Conservation (phyloP, 2,329 filamentous ascomycete species). For the Venturiaceae sp. region DNA sequence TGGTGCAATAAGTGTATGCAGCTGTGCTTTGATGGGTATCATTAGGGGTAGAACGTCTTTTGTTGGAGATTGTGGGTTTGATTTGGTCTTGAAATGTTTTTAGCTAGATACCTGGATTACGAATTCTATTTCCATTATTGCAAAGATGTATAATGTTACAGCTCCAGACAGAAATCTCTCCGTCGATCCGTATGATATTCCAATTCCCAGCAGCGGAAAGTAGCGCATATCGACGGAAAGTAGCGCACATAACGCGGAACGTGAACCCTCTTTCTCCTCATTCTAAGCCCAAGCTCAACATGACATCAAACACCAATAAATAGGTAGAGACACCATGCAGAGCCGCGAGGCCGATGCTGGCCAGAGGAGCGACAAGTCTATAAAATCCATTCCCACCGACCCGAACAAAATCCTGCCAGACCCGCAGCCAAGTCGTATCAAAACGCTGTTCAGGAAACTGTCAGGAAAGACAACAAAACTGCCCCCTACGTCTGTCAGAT, state of each 20-base stretch:
- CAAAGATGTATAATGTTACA: too few species aligned
- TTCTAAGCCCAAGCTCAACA: neutral
- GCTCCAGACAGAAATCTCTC: too few species aligned
- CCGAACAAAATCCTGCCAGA: constrained; percentile 4
- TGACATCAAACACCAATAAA: neutral
- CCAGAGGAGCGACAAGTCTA: neutral
- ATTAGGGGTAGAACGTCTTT: too few species aligned
- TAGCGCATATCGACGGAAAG: too few species aligned
- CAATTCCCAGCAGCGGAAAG: too few species aligned
- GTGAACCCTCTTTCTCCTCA: neutral
- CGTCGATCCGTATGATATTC: too few species aligned
- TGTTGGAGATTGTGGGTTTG: too few species aligned
- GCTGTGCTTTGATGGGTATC: too few species aligned
- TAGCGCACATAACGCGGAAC: neutral
- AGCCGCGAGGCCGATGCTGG: neutral
- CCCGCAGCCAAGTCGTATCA: neutral
- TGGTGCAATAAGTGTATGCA: too few species aligned
- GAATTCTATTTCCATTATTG: too few species aligned
- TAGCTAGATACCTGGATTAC: too few species aligned
- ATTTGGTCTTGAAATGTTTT: too few species aligned
- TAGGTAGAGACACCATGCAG: neutral
- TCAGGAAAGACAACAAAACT: neutral
- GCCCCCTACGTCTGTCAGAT: constrained; percentile 3
- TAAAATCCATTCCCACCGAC: neutral
- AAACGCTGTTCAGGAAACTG: neutral